Conservation (phyloP, 306 rosid genomes). For the Elaeagnus macrophylla region DNA sequence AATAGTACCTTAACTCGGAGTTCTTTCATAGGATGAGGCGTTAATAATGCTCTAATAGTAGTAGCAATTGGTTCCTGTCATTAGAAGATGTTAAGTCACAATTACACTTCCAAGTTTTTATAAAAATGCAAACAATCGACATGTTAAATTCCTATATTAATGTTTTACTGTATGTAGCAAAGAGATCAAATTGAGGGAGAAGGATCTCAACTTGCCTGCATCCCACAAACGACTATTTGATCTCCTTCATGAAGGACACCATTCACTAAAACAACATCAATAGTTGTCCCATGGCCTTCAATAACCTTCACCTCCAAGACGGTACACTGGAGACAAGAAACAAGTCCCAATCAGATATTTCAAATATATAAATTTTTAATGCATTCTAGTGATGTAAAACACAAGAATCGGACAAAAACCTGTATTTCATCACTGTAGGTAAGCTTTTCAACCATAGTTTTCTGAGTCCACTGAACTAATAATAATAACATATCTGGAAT, state of each 20-base stretch:
- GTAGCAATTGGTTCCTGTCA: conserved; percentile 80
- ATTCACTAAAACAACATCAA: conserved; percentile 89
- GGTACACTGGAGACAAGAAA: conserved; percentile 61
- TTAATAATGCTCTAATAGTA: conserved; percentile 79
- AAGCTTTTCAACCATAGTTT: conserved; percentile 84
- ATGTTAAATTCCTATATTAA: background rate
- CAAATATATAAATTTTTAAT: conserved; percentile 11
- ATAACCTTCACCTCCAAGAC: conserved; percentile 93
- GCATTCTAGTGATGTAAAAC: conserved; percentile 18
- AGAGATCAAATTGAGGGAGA: conserved; percentile 1
- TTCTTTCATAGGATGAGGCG: conserved; percentile 98
- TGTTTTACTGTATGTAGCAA: conserved; percentile 4
- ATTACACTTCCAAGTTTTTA: background rate
- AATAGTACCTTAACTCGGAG: conserved; percentile 78
- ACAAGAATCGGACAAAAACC: conserved; percentile 38
- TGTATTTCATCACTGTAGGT: conserved; percentile 79
- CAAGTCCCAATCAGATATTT: conserved; percentile 27
- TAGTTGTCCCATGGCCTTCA: conserved; percentile 97
- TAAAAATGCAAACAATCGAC: background rate
- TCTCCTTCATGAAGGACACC: conserved; percentile 99
- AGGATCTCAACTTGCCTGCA: conserved; percentile 57
- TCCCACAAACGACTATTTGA: conserved; percentile 92
- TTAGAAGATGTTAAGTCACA: background rate
- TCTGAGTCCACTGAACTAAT: conserved; percentile 84
- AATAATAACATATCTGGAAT: conserved; percentile 77